Evolutionary conservation across 805 yeast species (phyloP).

Genomic region (Candida adriatica): DNA sequence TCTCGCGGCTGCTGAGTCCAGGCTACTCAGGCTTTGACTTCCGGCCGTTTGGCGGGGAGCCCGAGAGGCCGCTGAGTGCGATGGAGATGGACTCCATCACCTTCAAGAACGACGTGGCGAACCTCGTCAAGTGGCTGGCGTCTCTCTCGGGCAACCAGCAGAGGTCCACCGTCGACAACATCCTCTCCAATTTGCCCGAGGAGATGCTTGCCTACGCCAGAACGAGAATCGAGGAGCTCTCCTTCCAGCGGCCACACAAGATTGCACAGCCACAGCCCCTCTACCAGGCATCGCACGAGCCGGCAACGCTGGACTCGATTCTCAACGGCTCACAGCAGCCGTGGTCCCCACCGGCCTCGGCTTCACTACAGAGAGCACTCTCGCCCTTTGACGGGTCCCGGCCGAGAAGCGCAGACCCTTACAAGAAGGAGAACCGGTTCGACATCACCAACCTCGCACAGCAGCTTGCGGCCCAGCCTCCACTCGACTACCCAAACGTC

Average conservation of each 20-base stretch:
- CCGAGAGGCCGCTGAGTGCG: slow-evolving; percentile 25
- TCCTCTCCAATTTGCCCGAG: slow-evolving; percentile 42
- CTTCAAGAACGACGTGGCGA: slow-evolving; percentile 44
- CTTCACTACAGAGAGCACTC: slow-evolving; percentile 24
- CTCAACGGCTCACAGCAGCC: slow-evolving; percentile 33
- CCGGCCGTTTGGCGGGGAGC: slow-evolving; percentile 5
- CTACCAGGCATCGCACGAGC: slow-evolving; percentile 24
- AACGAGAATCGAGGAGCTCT: slow-evolving; percentile 33
- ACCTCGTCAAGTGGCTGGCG: slow-evolving; percentile 44
- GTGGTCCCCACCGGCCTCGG: slow-evolving; percentile 24
- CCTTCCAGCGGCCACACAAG: slow-evolving; percentile 4
- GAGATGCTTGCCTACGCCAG: slow-evolving; percentile 46
- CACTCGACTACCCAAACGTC: slow-evolving; percentile 16
- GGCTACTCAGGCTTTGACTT: neutral
- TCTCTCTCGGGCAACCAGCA: slow-evolving; percentile 45
- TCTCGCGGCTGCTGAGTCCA: slow-evolving; percentile 14
- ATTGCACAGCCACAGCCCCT: slow-evolving; percentile 20
- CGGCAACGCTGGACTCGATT: slow-evolving; percentile 33
- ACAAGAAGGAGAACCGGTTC: slow-evolving; percentile 11
- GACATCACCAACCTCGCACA: slow-evolving; percentile 23
- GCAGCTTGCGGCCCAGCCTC: slow-evolving; percentile 8
- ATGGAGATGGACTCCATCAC: slow-evolving; percentile 27
- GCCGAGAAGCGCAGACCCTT: slow-evolving; percentile 39
- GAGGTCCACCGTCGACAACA: slow-evolving; percentile 45
- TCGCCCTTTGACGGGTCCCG: slow-evolving; percentile 24